Conservation (phyloP, 352 stramenopile genomes). For the Globisporangium abappressorium region DNA sequence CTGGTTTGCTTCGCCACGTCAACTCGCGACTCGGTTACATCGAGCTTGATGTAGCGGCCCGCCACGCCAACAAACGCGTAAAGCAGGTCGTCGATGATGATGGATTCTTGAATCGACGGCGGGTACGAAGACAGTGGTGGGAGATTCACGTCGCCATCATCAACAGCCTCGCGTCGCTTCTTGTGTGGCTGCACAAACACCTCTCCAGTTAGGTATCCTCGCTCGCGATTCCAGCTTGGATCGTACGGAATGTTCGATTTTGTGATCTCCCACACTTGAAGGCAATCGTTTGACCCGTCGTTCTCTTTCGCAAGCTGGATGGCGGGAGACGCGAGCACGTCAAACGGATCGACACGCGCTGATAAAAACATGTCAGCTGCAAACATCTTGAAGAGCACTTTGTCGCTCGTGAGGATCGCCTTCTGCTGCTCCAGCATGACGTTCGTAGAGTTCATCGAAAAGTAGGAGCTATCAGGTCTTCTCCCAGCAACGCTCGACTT, state of each 20-base stretch:
- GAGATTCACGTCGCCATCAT: constrained; percentile 45
- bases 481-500: not conserved
- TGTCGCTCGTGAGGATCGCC: constrained; percentile 60
- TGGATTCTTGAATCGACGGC: constrained; percentile 71
- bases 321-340: constrained; percentile 19
- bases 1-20: constrained; percentile 26
- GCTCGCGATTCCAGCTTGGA: constrained; percentile 80
- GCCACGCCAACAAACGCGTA: constrained; percentile 80
- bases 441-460: constrained; percentile 34
- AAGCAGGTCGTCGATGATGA: constrained; percentile 82
- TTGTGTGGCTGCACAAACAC: constrained; percentile 49
- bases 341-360: constrained; percentile 29
- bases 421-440: constrained; percentile 64
- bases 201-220: constrained; percentile 75
- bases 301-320: constrained; percentile 51
- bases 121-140: constrained; percentile 71
- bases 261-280: constrained; percentile 83
- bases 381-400: constrained; percentile 70
- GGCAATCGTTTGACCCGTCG: constrained; percentile 41
- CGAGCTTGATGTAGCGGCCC: constrained; percentile 78
- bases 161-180: constrained; percentile 36
- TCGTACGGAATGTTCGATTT: constrained; percentile 86
- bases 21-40: constrained; percentile 42
- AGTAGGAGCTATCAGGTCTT: constrained; percentile 29
- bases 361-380: constrained; percentile 58